Conservation (phyloP, 2,329 filamentous ascomycete genomes). For the Pezicula rhizophila region DNA sequence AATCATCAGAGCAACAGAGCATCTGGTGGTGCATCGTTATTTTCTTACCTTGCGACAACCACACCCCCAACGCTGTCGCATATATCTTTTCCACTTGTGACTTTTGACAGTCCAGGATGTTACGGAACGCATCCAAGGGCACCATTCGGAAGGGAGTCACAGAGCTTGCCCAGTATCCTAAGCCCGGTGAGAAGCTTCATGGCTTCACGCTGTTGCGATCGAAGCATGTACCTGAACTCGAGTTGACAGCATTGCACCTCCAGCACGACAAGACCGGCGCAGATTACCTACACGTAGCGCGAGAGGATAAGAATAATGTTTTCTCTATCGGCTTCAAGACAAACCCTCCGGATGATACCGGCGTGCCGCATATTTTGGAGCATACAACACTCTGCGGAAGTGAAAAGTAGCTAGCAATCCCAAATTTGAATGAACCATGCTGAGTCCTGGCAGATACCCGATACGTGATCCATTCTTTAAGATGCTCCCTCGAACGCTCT, state of each 20-base stretch:
- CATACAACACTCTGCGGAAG: constrained; percentile 96
- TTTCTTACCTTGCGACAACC: neutral
- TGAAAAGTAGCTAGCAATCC: constrained; percentile 58
- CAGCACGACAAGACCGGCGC: constrained; percentile 93
- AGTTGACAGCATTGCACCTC: constrained; percentile 84
- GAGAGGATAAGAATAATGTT: constrained; percentile 97
- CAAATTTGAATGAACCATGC: constrained; percentile 12
- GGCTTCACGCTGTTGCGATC: constrained; percentile 86
- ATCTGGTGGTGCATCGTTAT: neutral
- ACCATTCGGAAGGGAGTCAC: constrained; percentile 61
- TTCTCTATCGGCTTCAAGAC: constrained; percentile 99
- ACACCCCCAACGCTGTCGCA: neutral
- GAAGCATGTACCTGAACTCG: constrained; percentile 90
- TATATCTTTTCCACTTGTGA: neutral
- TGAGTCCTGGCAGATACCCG: constrained; percentile 63
- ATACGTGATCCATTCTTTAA: constrained; percentile 99
- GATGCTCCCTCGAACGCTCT: constrained; percentile 96
- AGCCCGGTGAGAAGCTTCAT: constrained; percentile 78
- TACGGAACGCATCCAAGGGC: constrained; percentile 42
- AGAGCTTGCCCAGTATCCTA: constrained; percentile 69
- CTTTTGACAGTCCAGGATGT: constrained; percentile 31
- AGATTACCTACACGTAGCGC: constrained; percentile 89
- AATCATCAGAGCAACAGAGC: neutral
- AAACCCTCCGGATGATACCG: constrained; percentile 92
- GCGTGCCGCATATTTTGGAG: constrained; percentile 93